Conservation (phyloP, 257 asterid genomes). For the Ophiorrhiza pumila region DNA sequence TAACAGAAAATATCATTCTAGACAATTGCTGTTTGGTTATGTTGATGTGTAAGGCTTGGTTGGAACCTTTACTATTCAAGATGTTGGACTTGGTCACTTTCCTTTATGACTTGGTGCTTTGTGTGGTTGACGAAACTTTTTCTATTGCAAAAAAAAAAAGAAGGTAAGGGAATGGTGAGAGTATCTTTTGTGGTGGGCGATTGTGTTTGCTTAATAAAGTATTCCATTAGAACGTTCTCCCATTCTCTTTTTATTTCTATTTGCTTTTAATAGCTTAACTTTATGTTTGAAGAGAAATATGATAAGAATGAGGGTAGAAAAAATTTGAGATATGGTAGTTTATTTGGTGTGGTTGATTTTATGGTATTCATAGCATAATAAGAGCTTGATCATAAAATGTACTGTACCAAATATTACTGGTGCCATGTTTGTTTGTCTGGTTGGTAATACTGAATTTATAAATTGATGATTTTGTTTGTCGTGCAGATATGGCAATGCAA, state of each 20-base stretch:
- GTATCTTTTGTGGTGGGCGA: background rate
- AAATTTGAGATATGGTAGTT: too few species aligned
- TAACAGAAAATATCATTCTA: background rate
- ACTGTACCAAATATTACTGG: background rate
- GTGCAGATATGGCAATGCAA: slow-evolving; percentile 86
- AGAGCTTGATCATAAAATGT: background rate
- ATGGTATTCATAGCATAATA: too few species aligned
- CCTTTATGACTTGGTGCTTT: background rate
- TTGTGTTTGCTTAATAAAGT: background rate
- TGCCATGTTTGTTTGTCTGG: background rate
- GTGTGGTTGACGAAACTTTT: background rate
- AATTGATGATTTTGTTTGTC: slow-evolving; percentile 9
- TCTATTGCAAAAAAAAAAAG: background rate
- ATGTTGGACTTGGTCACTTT: background rate
- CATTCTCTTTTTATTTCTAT: background rate
- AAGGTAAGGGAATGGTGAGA: background rate
- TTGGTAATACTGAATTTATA: background rate
- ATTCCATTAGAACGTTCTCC: background rate
- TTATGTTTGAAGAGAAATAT: background rate
- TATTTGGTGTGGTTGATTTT: too few species aligned
- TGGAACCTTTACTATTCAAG: background rate
- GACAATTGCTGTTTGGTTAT: background rate
- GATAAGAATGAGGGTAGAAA: background rate
- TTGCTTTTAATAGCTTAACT: background rate
- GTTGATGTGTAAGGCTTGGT: background rate